Percentiles rank a stretch among this genome's conserved stretches.
Evolutionary conservation across 2,329 filamentous ascomycete species (phyloP).

Genomic region (Golovinomyces cichoracearum): DNA sequence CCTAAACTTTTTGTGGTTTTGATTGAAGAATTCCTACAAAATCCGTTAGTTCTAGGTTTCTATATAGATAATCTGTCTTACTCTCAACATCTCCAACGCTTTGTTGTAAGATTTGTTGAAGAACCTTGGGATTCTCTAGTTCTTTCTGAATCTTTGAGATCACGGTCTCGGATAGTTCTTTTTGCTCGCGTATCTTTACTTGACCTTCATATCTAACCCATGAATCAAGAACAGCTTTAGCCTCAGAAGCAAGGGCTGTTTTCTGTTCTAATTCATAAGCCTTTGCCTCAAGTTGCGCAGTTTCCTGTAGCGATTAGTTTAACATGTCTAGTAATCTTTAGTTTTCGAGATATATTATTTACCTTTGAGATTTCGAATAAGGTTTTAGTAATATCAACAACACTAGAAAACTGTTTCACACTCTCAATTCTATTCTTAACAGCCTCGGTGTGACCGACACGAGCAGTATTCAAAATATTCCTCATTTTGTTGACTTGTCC

Average conservation of each 20-base stretch:
- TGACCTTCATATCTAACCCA: constrained; percentile 98
- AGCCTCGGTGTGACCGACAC: constrained; percentile 80
- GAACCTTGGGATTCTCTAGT: constrained; percentile 86
- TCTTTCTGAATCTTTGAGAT: constrained; percentile 98
- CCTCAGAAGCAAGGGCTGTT: constrained; percentile 74
- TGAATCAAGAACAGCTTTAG: constrained; percentile 84
- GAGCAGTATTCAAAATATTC: constrained; percentile 78
- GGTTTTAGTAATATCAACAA: constrained; percentile 89
- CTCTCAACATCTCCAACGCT: constrained; percentile 90
- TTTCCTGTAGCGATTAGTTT: constrained; percentile 30
- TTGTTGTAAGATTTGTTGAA: constrained; percentile 96
- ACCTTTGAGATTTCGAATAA: constrained; percentile 98
- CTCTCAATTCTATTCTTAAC: constrained; percentile 85
- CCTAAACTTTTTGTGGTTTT: constrained; percentile 28
- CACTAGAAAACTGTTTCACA: constrained; percentile 79
- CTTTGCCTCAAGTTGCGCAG: constrained; percentile 81
- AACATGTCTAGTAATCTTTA: neutral
- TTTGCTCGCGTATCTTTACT: constrained; percentile 97
- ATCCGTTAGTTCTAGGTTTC: constrained; percentile 15
- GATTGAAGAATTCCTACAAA: constrained; percentile 31
- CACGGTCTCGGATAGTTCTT: constrained; percentile 72
- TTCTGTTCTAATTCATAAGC: constrained; percentile 93
- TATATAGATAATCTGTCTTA: constrained; percentile 21
- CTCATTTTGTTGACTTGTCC: constrained; percentile 76
- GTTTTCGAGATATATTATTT: constrained; percentile 12